These are phyloP conservation scores for Colletotrichum aenigma DNA, from an alignment of 2,329 filamentous ascomycete genomes.

Conservation along the genomic window DNA sequence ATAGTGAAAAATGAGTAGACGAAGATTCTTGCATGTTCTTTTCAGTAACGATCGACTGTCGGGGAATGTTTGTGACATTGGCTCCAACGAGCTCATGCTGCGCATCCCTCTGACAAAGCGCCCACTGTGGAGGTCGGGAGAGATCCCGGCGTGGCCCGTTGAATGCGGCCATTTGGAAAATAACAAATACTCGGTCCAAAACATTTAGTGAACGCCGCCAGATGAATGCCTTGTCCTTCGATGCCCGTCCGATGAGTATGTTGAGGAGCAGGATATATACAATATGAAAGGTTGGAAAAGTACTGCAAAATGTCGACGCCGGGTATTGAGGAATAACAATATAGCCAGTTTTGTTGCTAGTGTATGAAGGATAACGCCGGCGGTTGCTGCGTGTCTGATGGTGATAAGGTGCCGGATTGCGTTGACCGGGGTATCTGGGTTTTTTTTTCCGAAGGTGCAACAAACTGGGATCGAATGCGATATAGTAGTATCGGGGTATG, in stretches of 20 bases:
- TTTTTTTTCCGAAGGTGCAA: background rate
- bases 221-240: constrained; percentile 17
- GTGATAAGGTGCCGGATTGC: background rate
- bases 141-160: background rate
- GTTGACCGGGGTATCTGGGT: background rate
- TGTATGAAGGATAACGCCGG: background rate
- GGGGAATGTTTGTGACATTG: background rate
- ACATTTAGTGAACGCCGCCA: constrained; percentile 10
- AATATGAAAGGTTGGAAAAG: background rate
- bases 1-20: background rate
- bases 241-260: constrained; percentile 6
- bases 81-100: background rate
- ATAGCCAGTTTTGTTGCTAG: constrained; percentile 8
- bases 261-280: constrained; percentile 20
- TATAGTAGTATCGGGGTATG: background rate
- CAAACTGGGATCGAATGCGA: background rate
- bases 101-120: background rate
- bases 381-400: background rate
- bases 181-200: background rate
- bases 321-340: constrained; percentile 19
- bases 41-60: background rate
- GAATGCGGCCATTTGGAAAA: background rate
- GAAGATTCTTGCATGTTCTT: background rate
- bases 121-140: background rate
- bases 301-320: background rate